Base-by-base conservation (phyloP, 257 asterid species). In the Anisodus acutangulus region DNA sequence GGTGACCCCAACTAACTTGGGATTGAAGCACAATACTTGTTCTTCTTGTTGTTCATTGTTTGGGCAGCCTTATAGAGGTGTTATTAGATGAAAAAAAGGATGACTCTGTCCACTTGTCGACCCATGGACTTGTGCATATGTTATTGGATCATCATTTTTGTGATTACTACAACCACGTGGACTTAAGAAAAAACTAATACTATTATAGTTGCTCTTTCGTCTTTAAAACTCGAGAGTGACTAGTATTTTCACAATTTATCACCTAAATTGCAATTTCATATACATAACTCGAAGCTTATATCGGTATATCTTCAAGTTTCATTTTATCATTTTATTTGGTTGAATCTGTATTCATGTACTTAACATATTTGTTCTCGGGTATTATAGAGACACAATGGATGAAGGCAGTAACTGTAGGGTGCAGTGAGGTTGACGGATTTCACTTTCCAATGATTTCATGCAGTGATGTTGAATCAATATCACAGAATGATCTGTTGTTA, bases 401-500 rank as follows among this genome's bases (percentile, higher is more conserved):
- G 82, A 83, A 62, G 83, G 97, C 91, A 49, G 83, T 88, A 0
- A 74, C 91, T 58, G 83, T 83, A 37, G 98, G 91, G 83, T 90
- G 93, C 90, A 88, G 90, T 81, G 99, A 93, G 88, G 89, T 89
- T 83, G 87, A 92, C 82, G 97, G 94, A 67, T 97, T 97, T 91
- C 86, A 94, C 88, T 84, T 91, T 81, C 97, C 98, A 26, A 80
- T 74, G 83, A 82, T 95, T 82, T 51, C 91, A 54, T 92, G 92
- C 82, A 17, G 82, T 16, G 90, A 88, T 10, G 71, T 80, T 2
- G 92, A 85, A 67, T 79, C 88, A 66, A 57, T 95, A 82, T 84
- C 92, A 55, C 97, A 93, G 85, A 91, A 91, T 90, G 99, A 97
- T 91, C 91, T 97, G 17, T 64, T 97, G 85, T 79, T 97, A 87